Base-by-base conservation (phyloP, 371 early-diverging fungal genomes). In the Lichtheimia ramosa region DNA sequence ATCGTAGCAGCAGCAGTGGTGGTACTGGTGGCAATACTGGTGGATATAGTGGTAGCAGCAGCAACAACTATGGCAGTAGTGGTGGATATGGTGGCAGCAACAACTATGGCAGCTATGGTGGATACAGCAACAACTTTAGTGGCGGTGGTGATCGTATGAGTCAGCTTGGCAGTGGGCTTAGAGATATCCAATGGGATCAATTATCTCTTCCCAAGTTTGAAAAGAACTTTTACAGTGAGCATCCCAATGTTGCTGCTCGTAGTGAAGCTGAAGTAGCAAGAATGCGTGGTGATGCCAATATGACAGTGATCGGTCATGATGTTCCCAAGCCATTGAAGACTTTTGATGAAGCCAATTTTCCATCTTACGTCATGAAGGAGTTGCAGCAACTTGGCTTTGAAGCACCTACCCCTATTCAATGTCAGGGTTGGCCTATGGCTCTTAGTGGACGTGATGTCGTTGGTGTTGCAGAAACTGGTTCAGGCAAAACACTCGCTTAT, bases 391-490 rank as follows among this genome's bases (percentile, higher is more conserved):
- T 91, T 53, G 96, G 96, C 1, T 99, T 96, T 81, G 76, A 81
- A 21, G 75, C 78, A 5, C 99, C 99, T 27, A 99, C 99, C 1
- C 82, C 97, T 40, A 99, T 99, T 68, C 99, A 99, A 82, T 90
- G 96, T 23, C 99, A 99, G 75, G 99, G 99, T 53, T 98, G 98
- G 98, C 98, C 99, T 10, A 97, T 98, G 98, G 99, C 99, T 13
- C 86, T 99, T 40, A 89, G 90, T 48, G 99, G 99, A 58, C 86
- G 98, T 59, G 97, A 99, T 77, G 92, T 99, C 74, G 98, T 99
- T 28, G 96, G 96, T 63, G 91, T 99, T 63, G 99, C 99, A 15
- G 92, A 95, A 68, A 99, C 99, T 20, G 99, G 99, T 61, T 96
- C 96, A 48, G 99, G 99, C 39, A 99, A 99, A 75, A 99, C 99